These are phyloP conservation scores for Populus nigra DNA, from an alignment of 345 rosid species.

Conservation along the genomic window DNA sequence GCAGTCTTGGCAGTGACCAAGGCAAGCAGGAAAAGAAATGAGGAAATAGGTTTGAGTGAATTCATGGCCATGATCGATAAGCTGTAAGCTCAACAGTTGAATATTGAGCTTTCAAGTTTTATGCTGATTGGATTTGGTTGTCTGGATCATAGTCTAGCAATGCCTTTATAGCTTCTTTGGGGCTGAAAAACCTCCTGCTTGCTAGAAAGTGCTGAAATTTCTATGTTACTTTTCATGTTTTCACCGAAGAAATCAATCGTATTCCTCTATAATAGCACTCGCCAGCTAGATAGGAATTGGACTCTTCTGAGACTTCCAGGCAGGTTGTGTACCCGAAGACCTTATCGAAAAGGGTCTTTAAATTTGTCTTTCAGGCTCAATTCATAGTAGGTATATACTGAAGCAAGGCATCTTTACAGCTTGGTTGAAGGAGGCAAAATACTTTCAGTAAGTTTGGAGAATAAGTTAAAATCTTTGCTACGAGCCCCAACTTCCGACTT, in stretches of 20 bases:
- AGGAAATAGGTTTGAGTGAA: background rate
- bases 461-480: too few relatives aligned
- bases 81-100: background rate
- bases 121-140: background rate
- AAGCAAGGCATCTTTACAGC: background rate
- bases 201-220: background rate
- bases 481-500: too few relatives aligned
- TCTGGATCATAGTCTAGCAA: background rate
- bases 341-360: background rate
- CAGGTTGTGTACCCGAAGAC: background rate
- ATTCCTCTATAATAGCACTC: background rate
- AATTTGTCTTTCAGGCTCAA: background rate
- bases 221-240: background rate
- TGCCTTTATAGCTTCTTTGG: background rate
- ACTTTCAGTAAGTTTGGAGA: too few relatives aligned
- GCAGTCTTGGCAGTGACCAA: background rate
- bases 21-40: background rate
- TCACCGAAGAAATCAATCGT: background rate
- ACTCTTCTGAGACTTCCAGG: background rate
- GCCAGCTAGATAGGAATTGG: background rate
- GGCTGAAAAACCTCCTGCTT: background rate
- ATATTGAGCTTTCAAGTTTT: background rate
- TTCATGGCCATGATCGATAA: background rate
- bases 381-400: background rate
- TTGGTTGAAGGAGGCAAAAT: background rate